Percentiles rank a stretch among this genome's conserved stretches.
Conservation (phyloP, 1,284 basidiomycete genomes). For the Stygiomarasmius scandens region DNA sequence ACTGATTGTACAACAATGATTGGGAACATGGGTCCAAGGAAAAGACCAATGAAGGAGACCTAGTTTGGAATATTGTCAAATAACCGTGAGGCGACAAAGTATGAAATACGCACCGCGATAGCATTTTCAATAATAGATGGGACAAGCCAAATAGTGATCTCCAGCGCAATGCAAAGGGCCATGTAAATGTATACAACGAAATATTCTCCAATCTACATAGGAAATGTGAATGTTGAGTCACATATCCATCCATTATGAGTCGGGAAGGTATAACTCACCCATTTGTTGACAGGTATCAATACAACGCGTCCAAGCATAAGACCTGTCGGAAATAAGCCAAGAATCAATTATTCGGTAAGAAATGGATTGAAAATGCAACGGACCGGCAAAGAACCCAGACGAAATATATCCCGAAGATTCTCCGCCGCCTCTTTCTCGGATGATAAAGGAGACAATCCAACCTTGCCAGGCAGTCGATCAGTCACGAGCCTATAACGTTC, state of each 20-base stretch:
- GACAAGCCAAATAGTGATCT: constrained; percentile 54
- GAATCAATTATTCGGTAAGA: background rate
- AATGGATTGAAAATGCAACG: constrained; percentile 13
- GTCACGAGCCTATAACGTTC: constrained; percentile 29
- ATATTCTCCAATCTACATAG: constrained; percentile 15
- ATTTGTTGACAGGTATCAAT: constrained; percentile 25
- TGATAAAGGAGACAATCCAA: constrained; percentile 47
- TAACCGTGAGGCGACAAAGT: constrained; percentile 49
- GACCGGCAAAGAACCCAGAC: constrained; percentile 35
- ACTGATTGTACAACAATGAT: background rate
- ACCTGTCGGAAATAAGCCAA: constrained; percentile 6
- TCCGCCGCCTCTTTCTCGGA: constrained; percentile 29
- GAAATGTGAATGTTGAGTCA: background rate
- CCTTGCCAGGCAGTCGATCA: constrained; percentile 27
- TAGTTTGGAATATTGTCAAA: constrained; percentile 46
- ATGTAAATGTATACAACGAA: constrained; percentile 20
- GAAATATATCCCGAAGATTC: constrained; percentile 31
- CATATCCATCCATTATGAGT: constrained; percentile 22
- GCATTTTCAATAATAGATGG: constrained; percentile 48
- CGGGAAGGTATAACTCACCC: background rate
- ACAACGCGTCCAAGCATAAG: constrained; percentile 27
- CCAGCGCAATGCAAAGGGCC: constrained; percentile 20
- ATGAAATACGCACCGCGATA: constrained; percentile 47
- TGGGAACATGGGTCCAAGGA: background rate
- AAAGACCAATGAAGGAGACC: background rate